Evolutionary conservation across 2,329 filamentous ascomycete genomes (phyloP), one percentile per base, ranked within the genome.

Genomic region (Lasiodiplodia hormozganensis): DNA sequence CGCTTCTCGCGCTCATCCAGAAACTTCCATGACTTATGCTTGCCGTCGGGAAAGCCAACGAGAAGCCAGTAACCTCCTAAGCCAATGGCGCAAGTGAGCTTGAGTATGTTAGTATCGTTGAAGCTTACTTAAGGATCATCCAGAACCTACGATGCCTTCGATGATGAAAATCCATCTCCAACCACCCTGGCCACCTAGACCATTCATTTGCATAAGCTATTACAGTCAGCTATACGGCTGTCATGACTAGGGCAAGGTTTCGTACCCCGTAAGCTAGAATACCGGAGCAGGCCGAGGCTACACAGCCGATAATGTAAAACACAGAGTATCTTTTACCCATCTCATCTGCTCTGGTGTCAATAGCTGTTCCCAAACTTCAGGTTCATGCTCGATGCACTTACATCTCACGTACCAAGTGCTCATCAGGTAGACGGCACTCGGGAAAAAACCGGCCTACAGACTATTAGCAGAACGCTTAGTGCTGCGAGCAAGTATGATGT

Each of bases 271-370:
- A 93, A 14, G 91, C 89, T 1, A 93, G 82, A 57, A 93, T 89
- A 67, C 90, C 89, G 0, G 88, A 83, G 72, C 90, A 90, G 1
- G 88, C 90, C 0, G 88, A 85, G 0, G 90, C 88, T 6, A 90
- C 82, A 70, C 86, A 89, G 47, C 90, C 90, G 5, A 92, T 82
- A 18, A 92, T 84, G 75, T 92, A 92, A 74, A 93, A 93, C 28
- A 86, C 77, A 0, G 89, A 88, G 74, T 91, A 92, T 62, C 90
- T 84, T 76, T 90, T 90, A 62, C 90, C 89, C 21, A 92, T 84
- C 78, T 93, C 90, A 72, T 87, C 70, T 71, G 25, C 16, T 34
- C 6, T 4, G 1, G 11, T 8, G 28, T 53, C 11, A 62, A 34
- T 23, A 16, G 2, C n/a, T 28, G 5, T 14, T 11, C 21, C 3